Conservation (phyloP, 306 rosid species). For the Pterocarpus macrocarpus region DNA sequence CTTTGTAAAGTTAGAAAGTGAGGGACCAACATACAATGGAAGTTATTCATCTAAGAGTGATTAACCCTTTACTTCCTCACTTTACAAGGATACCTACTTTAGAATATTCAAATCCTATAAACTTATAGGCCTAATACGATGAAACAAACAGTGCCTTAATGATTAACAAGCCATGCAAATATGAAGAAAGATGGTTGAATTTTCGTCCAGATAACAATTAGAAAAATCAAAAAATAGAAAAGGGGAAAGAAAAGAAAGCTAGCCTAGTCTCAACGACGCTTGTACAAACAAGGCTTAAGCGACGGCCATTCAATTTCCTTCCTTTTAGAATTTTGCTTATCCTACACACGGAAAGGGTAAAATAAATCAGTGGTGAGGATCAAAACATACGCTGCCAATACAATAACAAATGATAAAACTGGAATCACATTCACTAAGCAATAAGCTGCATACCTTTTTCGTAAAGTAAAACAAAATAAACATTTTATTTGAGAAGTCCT, state of each 20-base stretch:
- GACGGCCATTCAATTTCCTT: constrained; percentile 84
- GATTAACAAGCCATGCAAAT: constrained; percentile 1
- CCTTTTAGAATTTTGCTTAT: constrained; percentile 56
- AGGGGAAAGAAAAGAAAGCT: not conserved
- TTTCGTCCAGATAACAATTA: not conserved
- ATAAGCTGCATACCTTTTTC: constrained; percentile 67
- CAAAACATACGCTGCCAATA: not conserved
- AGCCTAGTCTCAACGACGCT: constrained; percentile 73
- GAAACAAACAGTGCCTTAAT: not conserved
- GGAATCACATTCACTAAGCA: constrained; percentile 13
- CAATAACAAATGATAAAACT: constrained; percentile 16
- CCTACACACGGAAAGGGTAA: constrained; percentile 55
- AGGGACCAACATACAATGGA: too few relatives aligned
- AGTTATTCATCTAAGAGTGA: too few relatives aligned
- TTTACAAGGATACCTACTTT: too few relatives aligned
- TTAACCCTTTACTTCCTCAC: too few relatives aligned
- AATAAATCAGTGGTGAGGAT: constrained; percentile 9
- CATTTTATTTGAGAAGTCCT: constrained; percentile 96
- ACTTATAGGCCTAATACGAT: not conserved
- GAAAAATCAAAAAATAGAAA: too few relatives aligned
- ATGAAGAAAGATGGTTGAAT: not conserved
- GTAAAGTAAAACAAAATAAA: constrained; percentile 82
- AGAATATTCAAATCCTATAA: too few relatives aligned
- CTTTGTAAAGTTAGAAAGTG: too few relatives aligned
- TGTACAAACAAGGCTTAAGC: constrained; percentile 91